A percentile compares a stretch with the other conserved stretches of the same genome.
Evolutionary conservation across 2,329 filamentous ascomycete species (phyloP).

Genomic region (Harringtonia lauricola): DNA sequence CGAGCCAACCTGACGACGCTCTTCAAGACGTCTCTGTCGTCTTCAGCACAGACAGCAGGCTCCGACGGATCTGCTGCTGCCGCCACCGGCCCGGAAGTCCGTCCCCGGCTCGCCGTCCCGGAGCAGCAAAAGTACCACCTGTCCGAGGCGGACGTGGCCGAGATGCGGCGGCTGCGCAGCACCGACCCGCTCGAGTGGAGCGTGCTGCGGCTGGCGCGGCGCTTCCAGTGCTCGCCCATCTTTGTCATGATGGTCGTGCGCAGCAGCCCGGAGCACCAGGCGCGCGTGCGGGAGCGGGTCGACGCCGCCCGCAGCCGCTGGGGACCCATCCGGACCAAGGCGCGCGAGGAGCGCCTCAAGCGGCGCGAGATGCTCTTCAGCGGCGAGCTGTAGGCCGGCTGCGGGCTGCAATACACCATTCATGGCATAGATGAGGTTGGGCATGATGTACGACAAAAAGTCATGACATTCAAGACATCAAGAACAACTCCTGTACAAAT

Average conservation of each 20-base stretch:
- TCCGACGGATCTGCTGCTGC: slow-evolving; percentile 9
- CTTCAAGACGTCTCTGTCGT: slow-evolving; percentile 19
- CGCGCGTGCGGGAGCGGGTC: slow-evolving; percentile 31
- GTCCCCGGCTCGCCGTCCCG: slow-evolving; percentile 3
- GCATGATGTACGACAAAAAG: too few species aligned
- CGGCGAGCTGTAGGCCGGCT: slow-evolving; percentile 25
- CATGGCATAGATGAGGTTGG: too few species aligned
- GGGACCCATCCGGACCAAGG: slow-evolving; percentile 43
- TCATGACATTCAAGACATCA: too few species aligned
- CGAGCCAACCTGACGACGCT: slow-evolving; percentile 35
- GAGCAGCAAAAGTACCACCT: slow-evolving; percentile 33
- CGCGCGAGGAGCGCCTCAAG: slow-evolving; percentile 43
- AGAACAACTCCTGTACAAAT: neutral
- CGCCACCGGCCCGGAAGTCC: slow-evolving; percentile 7
- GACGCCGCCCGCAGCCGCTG: slow-evolving; percentile 41
- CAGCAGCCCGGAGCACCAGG: slow-evolving; percentile 34
- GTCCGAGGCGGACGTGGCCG: slow-evolving; percentile 41
- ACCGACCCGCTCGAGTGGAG: slow-evolving; percentile 45
- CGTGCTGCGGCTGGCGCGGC: slow-evolving; percentile 37
- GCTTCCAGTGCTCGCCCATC: slow-evolving; percentile 42
- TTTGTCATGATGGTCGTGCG: slow-evolving; percentile 50
- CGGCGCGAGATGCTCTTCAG: slow-evolving; percentile 40
- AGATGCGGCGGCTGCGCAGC: slow-evolving; percentile 45
- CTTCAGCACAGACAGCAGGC: slow-evolving; percentile 6
- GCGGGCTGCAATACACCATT: too few species aligned